Conservation (phyloP, 306 rosid species). For the Senna tora region DNA sequence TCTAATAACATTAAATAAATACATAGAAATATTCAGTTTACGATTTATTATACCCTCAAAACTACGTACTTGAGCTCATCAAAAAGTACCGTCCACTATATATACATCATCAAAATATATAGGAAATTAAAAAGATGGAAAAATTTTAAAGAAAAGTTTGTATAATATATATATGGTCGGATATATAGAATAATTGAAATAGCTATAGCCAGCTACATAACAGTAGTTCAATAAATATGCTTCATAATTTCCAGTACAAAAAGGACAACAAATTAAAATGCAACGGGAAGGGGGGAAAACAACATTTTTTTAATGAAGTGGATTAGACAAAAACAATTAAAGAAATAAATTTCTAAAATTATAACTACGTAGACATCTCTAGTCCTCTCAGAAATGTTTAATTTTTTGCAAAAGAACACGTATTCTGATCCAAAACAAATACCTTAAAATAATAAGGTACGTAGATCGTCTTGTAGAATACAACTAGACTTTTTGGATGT, state of each 20-base stretch:
- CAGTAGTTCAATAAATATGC: background rate
- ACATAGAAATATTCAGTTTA: background rate
- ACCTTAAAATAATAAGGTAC: background rate
- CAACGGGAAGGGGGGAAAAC: background rate
- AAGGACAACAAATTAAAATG: conserved; percentile 6
- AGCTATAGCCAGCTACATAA: conserved; percentile 26
- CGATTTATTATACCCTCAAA: too few species aligned
- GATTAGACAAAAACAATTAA: background rate
- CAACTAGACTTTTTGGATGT: background rate
- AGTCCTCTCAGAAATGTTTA: background rate
- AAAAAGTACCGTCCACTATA: too few species aligned
- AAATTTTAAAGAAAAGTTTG: too few species aligned
- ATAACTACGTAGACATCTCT: conserved; percentile 15
- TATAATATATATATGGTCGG: background rate
- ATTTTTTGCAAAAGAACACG: background rate
- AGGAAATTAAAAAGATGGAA: background rate
- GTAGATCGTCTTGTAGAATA: background rate
- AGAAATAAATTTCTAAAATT: conserved; percentile 4
- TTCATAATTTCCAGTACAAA: background rate
- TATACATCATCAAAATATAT: too few species aligned
- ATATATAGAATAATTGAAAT: conserved; percentile 5
- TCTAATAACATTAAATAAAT: too few species aligned
- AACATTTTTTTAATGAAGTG: background rate
- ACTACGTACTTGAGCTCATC: too few species aligned
- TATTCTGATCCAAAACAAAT: background rate